These are phyloP conservation scores for Coemansia umbellata DNA, from an alignment of 192 early-diverging fungal species.

Conservation along the genomic window DNA sequence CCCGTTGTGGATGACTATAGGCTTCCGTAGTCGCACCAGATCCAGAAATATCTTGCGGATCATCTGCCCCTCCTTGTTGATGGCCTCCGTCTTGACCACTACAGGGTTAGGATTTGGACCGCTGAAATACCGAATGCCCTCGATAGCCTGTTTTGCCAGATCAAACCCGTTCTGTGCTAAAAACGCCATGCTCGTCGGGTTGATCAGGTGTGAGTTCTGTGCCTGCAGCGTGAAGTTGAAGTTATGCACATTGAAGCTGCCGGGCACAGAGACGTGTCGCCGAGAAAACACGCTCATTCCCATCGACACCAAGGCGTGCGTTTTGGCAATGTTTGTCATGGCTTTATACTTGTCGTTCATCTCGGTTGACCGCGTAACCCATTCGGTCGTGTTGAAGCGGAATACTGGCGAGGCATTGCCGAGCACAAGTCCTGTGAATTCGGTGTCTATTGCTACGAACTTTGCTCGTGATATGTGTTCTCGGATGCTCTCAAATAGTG, in stretches of 20 bases:
- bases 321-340: conserved; percentile 63
- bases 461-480: conserved; percentile 51
- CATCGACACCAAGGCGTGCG: conserved; percentile 80
- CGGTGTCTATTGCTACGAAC: conserved; percentile 86
- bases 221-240: conserved; percentile 52
- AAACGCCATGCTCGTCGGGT: conserved; percentile 69
- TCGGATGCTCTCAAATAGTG: conserved; percentile 49
- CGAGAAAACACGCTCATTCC: conserved; percentile 57
- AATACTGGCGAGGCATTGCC: conserved; percentile 26
- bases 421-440: conserved; percentile 81
- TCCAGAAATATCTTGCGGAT: conserved; percentile 59
- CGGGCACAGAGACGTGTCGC: conserved; percentile 18
- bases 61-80: conserved; percentile 35
- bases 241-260: conserved; percentile 63
- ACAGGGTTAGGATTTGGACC: conserved; percentile 42
- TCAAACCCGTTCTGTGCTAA: conserved; percentile 84
- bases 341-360: conserved; percentile 80
- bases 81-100: conserved; percentile 16
- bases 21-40: conserved; percentile 51
- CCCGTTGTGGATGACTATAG: conserved; percentile 91
- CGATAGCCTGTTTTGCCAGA: conserved; percentile 67
- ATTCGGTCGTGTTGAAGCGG: conserved; percentile 31
- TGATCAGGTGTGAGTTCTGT: conserved; percentile 63
- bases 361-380: conserved; percentile 54
- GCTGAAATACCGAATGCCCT: conserved; percentile 80